Evolutionary conservation across 495 filamentous ascomycete species (phyloP).

Genomic region (Penicillium roqueforti): DNA sequence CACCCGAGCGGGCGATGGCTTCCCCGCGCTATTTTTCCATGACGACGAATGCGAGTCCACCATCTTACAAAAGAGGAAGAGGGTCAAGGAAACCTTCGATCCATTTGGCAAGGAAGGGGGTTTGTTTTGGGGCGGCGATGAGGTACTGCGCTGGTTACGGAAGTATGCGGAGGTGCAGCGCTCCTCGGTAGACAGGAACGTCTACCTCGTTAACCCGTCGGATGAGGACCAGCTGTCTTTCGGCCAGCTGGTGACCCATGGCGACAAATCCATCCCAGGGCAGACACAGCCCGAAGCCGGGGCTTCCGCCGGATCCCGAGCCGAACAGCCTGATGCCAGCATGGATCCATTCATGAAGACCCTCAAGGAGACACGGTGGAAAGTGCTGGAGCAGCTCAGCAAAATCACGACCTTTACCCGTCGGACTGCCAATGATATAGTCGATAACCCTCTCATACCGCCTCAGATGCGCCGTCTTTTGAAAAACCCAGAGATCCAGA

Average conservation of each 20-base stretch:
- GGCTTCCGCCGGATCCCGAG: constrained; percentile 29
- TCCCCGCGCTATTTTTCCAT: constrained; percentile 95
- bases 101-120: constrained; percentile 80
- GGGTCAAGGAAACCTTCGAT: constrained; percentile 78
- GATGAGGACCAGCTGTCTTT: constrained; percentile 81
- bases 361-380: constrained; percentile 94
- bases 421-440: constrained; percentile 83
- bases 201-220: constrained; percentile 86
- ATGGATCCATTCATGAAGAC: constrained; percentile 97
- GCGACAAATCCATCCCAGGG: constrained; percentile 29
- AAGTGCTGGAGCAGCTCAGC: constrained; percentile 87
- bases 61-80: constrained; percentile 85
- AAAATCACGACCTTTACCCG: constrained; percentile 95
- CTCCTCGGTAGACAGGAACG: constrained; percentile 75
- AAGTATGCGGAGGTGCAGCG: constrained; percentile 78
- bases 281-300: constrained; percentile 33
- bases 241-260: constrained; percentile 44
- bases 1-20: constrained; percentile 79
- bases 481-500: constrained; percentile 92
- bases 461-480: constrained; percentile 81
- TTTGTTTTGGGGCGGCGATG: constrained; percentile 97
- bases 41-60: constrained; percentile 95
- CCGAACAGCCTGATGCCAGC: constrained; percentile 55
- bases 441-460: constrained; percentile 83
- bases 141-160: constrained; percentile 87